Base-by-base conservation (phyloP, 2,329 filamentous ascomycete species). In the Fusarium burgessii region DNA sequence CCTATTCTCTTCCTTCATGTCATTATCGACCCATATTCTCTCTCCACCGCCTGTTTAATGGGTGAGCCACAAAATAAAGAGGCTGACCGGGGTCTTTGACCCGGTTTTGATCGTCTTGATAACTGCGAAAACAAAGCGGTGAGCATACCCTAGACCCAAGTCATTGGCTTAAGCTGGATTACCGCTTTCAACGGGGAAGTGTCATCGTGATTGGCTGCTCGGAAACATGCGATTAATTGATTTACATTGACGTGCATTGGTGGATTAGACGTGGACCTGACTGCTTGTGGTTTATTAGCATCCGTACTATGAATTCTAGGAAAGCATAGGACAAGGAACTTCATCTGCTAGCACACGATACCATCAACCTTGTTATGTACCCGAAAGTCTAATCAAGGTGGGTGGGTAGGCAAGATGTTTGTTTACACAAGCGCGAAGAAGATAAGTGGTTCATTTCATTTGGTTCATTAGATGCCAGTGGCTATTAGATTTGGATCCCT, bases 101-200 rank as follows among this genome's bases (percentile, higher is more conserved):
- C 66, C 54, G 60, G 49, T 63, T 56, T 56, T 35, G 57, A 38
- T 49, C 38, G 10, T 25, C 15, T 58, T 46, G 43, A 29, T 41
- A 27, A 23, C 35, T 38, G 47, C 32, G 47, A 40, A 51, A 38
- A 51, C 15, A 68, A 52, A 56, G 68, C 68, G 68, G 68, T 71
- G 68, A 71, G 66, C 66, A 60, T 40, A 46, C 45, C 59, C 25
- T 41, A 38, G 29, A 46, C 32, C 29, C 41, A 20, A 45, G 17
- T 20, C 42, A 42, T 58, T 52, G 49, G 59, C 52, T 41, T 33
- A 55, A 49, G 45, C 27, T 52, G 35, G 23, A 72, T 75, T 75
- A 56, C 73, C 73, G 60, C 70, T 75, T 75, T 74, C 50, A 74
- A 72, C 41, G 49, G 36, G 27, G 18, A 43, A 50, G 66, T 56